Base-by-base conservation (phyloP, 129 eudicot species). In the Smallanthus sonchifolius region DNA sequence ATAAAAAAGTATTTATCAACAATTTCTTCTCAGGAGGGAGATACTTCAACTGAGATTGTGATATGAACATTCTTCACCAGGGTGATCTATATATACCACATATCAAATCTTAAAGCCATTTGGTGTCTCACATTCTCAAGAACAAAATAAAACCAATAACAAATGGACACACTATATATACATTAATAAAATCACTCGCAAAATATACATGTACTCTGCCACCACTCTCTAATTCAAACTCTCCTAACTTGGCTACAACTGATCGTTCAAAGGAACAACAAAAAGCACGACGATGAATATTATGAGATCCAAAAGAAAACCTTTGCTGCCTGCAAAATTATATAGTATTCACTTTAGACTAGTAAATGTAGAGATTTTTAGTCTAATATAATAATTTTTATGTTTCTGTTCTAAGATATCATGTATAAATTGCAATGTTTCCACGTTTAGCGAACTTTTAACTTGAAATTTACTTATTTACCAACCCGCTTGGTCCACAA, bases 321-420 rank as follows among this genome's bases (percentile, higher is more conserved):
- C 79, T 3, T 67, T 76, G 42, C 74, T 81, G 2, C 96, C 96
- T 85, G 87, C 84, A 83, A 71, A 66, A 35, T 14, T 36, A 52
- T 32, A 43, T 30, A 69, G 13, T 47, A 48, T 19, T 16, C 40
- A 19, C 45, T 59, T 51, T 37, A 37, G 39, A 37, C 39, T 2
- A 5, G 39, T 37, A 37, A 37, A 37, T 2, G 5, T 5, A 37
- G 39, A 37, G 5, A 37, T 37, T 37, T 37, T 37, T 5, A 37
- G 39, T 37, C 39, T 37, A n/a, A 37, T 37, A 37, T 37, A 37
- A 2, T 37, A 3, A 2, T 37, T 37, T 37, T 37, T 37, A 37
- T n/a, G n/a, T n/a, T n/a, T 37, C 39, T 37, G 39, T 37, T 37
- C 39, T 37, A 37, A 37, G 39, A 37, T 37, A 37, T 0, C n/a